A percentile compares a stretch with the other conserved stretches of the same genome.
Evolutionary conservation across 2,329 filamentous ascomycete genomes (phyloP).

Genomic region (Eutypa lata): DNA sequence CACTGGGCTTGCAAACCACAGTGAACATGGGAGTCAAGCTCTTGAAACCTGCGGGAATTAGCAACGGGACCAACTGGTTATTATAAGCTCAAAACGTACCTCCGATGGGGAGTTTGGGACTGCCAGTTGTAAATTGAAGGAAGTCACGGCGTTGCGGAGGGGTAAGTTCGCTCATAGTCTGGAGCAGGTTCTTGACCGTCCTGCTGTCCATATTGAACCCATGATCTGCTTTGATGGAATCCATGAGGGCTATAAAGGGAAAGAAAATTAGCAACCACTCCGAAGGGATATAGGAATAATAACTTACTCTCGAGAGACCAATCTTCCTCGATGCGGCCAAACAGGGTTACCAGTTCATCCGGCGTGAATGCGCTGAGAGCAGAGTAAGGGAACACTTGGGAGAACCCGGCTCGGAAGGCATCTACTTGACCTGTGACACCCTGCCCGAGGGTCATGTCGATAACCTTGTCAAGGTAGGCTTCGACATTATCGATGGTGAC

Average conservation of each 20-base stretch:
- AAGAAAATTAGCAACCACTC: constrained; percentile 22
- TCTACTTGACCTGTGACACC: constrained; percentile 88
- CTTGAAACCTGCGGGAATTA: constrained; percentile 74
- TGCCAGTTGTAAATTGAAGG: constrained; percentile 95
- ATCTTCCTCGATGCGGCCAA: constrained; percentile 89
- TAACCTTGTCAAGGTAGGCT: constrained; percentile 79
- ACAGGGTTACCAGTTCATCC: constrained; percentile 90
- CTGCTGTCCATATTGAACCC: constrained; percentile 98
- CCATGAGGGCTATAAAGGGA: constrained; percentile 70
- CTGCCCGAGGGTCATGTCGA: constrained; percentile 85
- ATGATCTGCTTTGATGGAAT: constrained; percentile 97
- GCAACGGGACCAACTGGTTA: constrained; percentile 8
- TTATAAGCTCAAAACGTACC: constrained; percentile 55
- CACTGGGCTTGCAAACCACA: constrained; percentile 97
- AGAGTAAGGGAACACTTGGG: constrained; percentile 92
- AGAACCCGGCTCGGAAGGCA: constrained; percentile 87
- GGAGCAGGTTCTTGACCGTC: constrained; percentile 88
- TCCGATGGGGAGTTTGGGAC: constrained; percentile 95
- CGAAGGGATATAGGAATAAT: not conserved
- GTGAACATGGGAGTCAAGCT: constrained; percentile 97
- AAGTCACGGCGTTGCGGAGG: constrained; percentile 80
- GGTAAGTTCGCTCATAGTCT: constrained; percentile 87
- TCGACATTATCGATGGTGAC: constrained; percentile 93
- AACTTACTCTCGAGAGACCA: constrained; percentile 94
- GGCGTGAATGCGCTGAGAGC: constrained; percentile 92